These are phyloP conservation scores for Geoglossum glabrum DNA, from an alignment of 495 filamentous ascomycete genomes.

Conservation along the genomic window DNA sequence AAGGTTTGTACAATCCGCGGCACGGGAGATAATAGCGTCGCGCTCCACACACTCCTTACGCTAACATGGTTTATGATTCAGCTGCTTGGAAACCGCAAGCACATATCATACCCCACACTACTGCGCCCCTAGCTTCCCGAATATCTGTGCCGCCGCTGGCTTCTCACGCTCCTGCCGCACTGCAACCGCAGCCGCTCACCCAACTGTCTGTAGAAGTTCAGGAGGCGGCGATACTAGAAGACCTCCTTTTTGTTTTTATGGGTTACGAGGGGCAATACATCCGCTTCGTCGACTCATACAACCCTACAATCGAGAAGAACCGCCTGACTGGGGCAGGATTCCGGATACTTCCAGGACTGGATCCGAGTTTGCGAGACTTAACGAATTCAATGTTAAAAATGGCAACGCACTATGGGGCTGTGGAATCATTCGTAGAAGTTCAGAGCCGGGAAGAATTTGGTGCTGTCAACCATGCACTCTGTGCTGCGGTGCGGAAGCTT, in stretches of 20 bases:
- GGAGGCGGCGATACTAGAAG: constrained; percentile 71
- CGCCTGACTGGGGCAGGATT: constrained; percentile 63
- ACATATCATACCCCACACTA: constrained; percentile 60
- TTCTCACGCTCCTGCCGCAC: constrained; percentile 43
- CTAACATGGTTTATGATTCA: constrained; percentile 20
- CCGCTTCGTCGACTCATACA: constrained; percentile 61
- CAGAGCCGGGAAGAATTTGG: constrained; percentile 87
- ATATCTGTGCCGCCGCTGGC: constrained; percentile 69
- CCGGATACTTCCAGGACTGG: constrained; percentile 61
- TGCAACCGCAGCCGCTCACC: constrained; percentile 52
- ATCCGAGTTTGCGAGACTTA: constrained; percentile 78
- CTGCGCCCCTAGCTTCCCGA: constrained; percentile 70
- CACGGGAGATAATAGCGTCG: background rate
- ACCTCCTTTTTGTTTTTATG: constrained; percentile 90
- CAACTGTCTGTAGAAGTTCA: constrained; percentile 59
- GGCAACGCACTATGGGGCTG: constrained; percentile 77
- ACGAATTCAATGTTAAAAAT: constrained; percentile 79
- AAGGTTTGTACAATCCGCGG: background rate
- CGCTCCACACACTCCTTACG: background rate
- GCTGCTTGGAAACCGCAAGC: constrained; percentile 69
- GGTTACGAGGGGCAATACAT: constrained; percentile 97
- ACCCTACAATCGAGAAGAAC: constrained; percentile 67
- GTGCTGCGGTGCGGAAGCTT: constrained; percentile 75
- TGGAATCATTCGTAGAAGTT: constrained; percentile 85
- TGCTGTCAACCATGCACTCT: constrained; percentile 88